Conservation (phyloP, 2,329 filamentous ascomycete genomes). For the Macrophomina pseudophaseolina region DNA sequence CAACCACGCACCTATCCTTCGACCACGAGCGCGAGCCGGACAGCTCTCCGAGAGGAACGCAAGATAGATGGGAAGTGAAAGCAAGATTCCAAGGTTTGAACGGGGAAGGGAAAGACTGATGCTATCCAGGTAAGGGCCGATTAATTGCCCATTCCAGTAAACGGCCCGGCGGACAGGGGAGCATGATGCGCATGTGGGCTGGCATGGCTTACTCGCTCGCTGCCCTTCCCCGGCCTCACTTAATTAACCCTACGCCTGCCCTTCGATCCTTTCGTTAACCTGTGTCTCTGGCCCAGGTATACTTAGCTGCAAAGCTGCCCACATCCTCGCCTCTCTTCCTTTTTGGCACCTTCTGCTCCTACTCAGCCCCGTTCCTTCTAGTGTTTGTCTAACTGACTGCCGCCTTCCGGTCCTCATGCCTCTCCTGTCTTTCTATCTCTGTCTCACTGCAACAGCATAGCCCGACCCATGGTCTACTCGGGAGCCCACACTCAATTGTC, state of each 20-base stretch:
- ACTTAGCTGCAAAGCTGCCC: neutral
- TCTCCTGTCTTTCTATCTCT: neutral
- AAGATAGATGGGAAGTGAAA: neutral
- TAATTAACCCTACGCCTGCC: neutral
- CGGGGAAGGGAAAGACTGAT: neutral
- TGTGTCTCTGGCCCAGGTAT: neutral
- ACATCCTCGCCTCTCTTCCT: neutral
- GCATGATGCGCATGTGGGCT: constrained; percentile 6
- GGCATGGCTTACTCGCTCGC: neutral
- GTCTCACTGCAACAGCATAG: no score
- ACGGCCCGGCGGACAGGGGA: constrained; percentile 11
- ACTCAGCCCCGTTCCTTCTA: neutral
- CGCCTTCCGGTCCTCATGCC: neutral
- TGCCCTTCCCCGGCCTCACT: neutral
- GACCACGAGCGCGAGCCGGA: neutral
- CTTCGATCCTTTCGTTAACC: neutral
- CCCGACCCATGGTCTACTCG: no score
- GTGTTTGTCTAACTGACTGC: no score
- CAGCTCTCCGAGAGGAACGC: neutral
- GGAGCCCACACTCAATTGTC: no score
- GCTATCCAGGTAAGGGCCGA: constrained; percentile 20
- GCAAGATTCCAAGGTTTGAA: constrained; percentile 12
- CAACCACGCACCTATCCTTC: no score
- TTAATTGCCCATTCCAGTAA: constrained; percentile 22
- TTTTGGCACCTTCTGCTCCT: neutral